Conservation (phyloP, 2,329 filamentous ascomycete species). For the Stachybotrys chlorohalonatus region DNA sequence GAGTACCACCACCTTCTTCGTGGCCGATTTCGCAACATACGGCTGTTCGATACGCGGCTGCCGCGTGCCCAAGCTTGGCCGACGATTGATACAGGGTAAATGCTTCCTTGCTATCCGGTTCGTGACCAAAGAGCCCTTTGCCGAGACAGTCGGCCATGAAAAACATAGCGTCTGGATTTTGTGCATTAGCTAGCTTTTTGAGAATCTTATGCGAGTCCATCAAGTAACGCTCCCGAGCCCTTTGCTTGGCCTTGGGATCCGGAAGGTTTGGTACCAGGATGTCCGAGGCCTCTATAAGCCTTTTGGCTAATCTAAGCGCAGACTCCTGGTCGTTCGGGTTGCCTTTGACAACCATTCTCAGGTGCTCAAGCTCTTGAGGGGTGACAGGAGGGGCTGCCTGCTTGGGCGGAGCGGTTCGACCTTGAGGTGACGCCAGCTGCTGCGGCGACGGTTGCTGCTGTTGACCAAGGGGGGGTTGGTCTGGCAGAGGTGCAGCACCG, state of each 20-base stretch:
- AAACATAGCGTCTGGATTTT: slow-evolving; percentile 85
- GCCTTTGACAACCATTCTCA: slow-evolving; percentile 60
- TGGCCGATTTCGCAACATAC: slow-evolving; percentile 96
- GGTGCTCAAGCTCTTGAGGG: slow-evolving; percentile 63
- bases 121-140: slow-evolving; percentile 66
- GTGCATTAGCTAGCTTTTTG: slow-evolving; percentile 70
- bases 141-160: slow-evolving; percentile 85
- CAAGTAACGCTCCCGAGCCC: slow-evolving; percentile 74
- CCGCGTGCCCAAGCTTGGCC: slow-evolving; percentile 78
- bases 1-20: slow-evolving; percentile 88
- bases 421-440: slow-evolving; percentile 17
- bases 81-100: slow-evolving; percentile 91
- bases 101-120: slow-evolving; percentile 82
- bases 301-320: slow-evolving; percentile 69
- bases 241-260: slow-evolving; percentile 63
- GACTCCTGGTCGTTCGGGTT: slow-evolving; percentile 65
- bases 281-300: slow-evolving; percentile 74
- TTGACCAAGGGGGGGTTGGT: slow-evolving; percentile 12
- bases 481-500: slow-evolving; percentile 31
- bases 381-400: slow-evolving; percentile 52
- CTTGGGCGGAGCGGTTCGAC: slow-evolving; percentile 12
- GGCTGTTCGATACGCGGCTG: slow-evolving; percentile 85
- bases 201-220: slow-evolving; percentile 82
- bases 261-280: slow-evolving; percentile 56
- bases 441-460: slow-evolving; percentile 22